Evolutionary conservation across 352 stramenopile genomes (phyloP), one percentile per base, ranked within the genome.

Genomic region (Elongisporangium senticosum): DNA sequence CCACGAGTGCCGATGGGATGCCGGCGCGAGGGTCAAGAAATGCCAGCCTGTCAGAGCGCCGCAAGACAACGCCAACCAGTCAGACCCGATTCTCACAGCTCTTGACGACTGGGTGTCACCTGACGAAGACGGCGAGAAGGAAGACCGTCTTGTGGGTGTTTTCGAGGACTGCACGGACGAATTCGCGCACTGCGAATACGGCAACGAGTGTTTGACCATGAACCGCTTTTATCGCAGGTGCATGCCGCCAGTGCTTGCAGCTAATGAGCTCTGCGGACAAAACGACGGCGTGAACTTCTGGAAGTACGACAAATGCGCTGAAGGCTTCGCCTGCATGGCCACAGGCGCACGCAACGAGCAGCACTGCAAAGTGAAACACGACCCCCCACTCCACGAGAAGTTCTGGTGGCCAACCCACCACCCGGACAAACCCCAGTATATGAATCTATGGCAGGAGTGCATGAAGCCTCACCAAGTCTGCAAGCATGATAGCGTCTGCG

Each of bases 1-100:
- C 15, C n/a, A 56, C 26, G 21, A 28, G 26, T 56, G 51, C 51
- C 51, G 26, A 20, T 56, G 51, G 51, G 26, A 56, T 43, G 14
- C 8, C 10, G 21, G 26, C 1, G 33, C 33, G 17, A 56, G 15
- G 0, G 51, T 56, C 51, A 56, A 56, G 26, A 21, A 22, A 8
- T 56, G 51, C 51, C 21, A 33, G 51, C 33, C 33, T 17, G 33
- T 43, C 19, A 56, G 51, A 56, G 1, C 7, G 26, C 19, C 20
- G 17, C 20, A 11, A 26, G 22, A 17, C 15, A 6, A 17, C 49
- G 13, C 15, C 2, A 53, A 17, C 17, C 7, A 22, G 22, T 26
- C 20, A 1, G 17, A 22, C 14, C 19, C 49, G 20, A 53, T 53
- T 14, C 8, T 26, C 20, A 53, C 33, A 43, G 33, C 33, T 43